Conservation (phyloP, 1,139 yeast genomes). For the Lodderomyces theae region DNA sequence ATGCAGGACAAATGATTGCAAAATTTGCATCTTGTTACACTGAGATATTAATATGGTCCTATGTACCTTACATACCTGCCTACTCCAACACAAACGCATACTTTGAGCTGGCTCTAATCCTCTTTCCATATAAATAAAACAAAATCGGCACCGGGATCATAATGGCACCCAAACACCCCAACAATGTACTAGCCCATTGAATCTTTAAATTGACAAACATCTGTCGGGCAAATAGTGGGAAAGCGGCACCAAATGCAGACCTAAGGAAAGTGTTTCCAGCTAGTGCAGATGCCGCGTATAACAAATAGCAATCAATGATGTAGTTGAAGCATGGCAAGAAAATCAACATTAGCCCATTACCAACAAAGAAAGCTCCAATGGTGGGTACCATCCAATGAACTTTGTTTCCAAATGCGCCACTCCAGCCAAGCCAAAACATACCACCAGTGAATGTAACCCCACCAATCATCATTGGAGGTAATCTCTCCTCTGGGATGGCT, state of each 20-base stretch:
- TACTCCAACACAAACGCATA: conserved; percentile 45
- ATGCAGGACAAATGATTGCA: too few species aligned
- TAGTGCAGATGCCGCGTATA: conserved; percentile 85
- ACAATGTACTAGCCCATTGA: conserved; percentile 79
- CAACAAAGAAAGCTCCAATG: conserved; percentile 66
- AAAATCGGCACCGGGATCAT: conserved; percentile 76
- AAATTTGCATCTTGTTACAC: too few species aligned
- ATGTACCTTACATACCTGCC: neutral
- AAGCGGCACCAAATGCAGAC: conserved; percentile 54
- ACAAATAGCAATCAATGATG: conserved; percentile 73
- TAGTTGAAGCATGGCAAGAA: conserved; percentile 79
- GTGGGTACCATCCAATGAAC: conserved; percentile 90
- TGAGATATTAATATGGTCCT: neutral
- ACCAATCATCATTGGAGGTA: conserved; percentile 72
- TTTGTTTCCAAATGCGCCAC: conserved; percentile 64
- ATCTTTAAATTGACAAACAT: conserved; percentile 75
- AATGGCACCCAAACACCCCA: conserved; percentile 64
- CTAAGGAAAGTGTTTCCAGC: conserved; percentile 83
- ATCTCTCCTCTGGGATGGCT: conserved; percentile 76
- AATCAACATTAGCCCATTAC: conserved; percentile 71
- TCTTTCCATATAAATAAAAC: conserved; percentile 63
- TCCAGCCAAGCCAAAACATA: conserved; percentile 82
- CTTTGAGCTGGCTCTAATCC: conserved; percentile 59
- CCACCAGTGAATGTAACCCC: conserved; percentile 71
- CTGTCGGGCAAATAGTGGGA: conserved; percentile 53